Base-by-base conservation (phyloP, 768 basidiomycete genomes). In the Kondoa subrosea region DNA sequence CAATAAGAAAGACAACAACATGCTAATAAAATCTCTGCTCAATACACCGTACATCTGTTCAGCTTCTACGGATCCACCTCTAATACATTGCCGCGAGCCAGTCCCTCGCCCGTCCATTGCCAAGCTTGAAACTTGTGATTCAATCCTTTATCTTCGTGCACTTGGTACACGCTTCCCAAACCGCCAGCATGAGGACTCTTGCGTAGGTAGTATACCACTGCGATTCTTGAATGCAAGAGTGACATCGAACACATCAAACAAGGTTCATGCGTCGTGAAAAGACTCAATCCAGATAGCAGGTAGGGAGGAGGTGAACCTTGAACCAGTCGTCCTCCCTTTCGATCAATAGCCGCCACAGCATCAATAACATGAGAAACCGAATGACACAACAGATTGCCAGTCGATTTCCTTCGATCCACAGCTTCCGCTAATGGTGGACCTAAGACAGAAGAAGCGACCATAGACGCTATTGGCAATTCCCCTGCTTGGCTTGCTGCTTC, bases 231-330 rank as follows among this genome's bases (percentile, higher is more conserved):
- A 77, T 99, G 95, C 3, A 95, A 79, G 26, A 97, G 78, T 1
- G 91, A 89, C 95, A 99, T 99, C 73, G 85, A 84, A 76, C 95
- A 99, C 89, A 97, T 91, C 67, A 99, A 82, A 73, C 95, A 99
- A 0, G 95, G 95, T 73, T 99, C 95, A 77, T 99, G 93, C 12
- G 90, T 89, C 65, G 85, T 83, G 79, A 97, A 97, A 29, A 96
- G 80, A 0, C 85, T 84, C 21, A 85, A 82, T 1, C 85, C 84
- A 0, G 91, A 96, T 29, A 97, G 81, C 57, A 96, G 85, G 77
- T 99, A 99, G 74, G 87, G 86, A 1, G 85, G 79, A 16, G 88
- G 87, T 72, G 88, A 89, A n/a, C 69, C 56, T n/a, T 30, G 56
- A 21, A 58, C n/a, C 4, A 30, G 66, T 4, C 67, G 75, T 0